Evolutionary conservation across 129 eudicot species (phyloP), one percentile per base, ranked within the genome.

Genomic region (Escallonia rubra): DNA sequence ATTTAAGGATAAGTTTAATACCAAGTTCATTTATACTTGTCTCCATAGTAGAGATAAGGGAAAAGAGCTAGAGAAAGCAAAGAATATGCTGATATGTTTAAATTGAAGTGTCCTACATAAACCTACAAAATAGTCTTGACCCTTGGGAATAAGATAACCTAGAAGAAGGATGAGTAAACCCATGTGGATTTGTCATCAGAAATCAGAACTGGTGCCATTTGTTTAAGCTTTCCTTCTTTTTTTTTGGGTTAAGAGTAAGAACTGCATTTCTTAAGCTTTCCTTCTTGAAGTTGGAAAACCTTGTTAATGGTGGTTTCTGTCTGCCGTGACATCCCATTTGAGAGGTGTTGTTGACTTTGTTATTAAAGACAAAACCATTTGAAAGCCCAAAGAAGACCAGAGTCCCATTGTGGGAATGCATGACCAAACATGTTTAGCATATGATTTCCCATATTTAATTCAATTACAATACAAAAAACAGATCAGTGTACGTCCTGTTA

Each of bases 271-370:
- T 41, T 61, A 41, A 61, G 45, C 48, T 61, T 61, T 61, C 41
- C 34, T 42, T 61, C 38, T 10, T 58, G 43, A 10, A 58, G 23
- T 23, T 3, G 4, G 41, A 4, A 41, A 8, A 10, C 10, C 13
- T 9, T 12, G 4, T 42, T 3, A 10, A 2, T 61, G 65, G 23
- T 61, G 23, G 53, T 44, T 64, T 60, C 47, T 60, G 14, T 12
- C 15, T 0, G 10, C 49, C 4, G n/a, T 45, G 56, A 64, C 68
- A 64, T 64, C 52, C 55, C 68, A 46, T 47, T 56, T 54, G 13
- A 13, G 50, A 57, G 72, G 10, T 12, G 63, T 43, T 68, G 72
- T 68, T 68, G 72, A 68, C 72, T 55, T 68, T 56, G 8, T 44
- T 8, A 7, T 41, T 55, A 4, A 16, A 13, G 41, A 67, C 48